These are phyloP conservation scores for Chiua sp. DNA, from an alignment of 1,284 basidiomycete species.

Conservation along the genomic window DNA sequence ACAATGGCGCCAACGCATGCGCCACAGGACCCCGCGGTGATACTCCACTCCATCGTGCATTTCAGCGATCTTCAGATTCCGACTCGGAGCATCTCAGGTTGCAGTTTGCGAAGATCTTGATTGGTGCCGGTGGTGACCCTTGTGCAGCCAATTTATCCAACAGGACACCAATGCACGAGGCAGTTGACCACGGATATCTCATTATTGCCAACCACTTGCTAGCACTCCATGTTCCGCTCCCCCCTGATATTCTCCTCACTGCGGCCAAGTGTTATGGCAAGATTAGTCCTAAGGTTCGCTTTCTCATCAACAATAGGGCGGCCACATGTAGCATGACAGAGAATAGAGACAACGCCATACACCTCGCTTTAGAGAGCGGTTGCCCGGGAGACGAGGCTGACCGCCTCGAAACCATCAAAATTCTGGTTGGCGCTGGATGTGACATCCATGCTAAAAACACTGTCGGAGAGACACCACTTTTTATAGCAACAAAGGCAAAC, in stretches of 20 bases:
- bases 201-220: slow-evolving; percentile 6
- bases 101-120: not conserved
- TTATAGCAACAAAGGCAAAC: not conserved
- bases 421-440: slow-evolving; percentile 1
- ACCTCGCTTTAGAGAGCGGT: not conserved
- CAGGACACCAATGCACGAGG: slow-evolving; percentile 8
- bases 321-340: not conserved
- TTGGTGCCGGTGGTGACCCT: not conserved
- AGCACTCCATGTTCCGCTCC: slow-evolving; percentile 4
- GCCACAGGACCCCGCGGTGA: not conserved
- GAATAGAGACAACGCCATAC: not conserved
- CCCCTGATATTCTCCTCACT: slow-evolving; percentile 2
- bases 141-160: not conserved
- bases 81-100: not conserved
- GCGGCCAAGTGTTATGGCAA: not conserved
- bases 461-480: not conserved
- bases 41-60: slow-evolving; percentile 9
- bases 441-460: not conserved
- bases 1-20: not conserved
- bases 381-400: not conserved
- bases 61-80: not conserved
- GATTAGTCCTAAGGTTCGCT: not conserved
- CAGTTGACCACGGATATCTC: not conserved
- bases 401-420: not conserved
- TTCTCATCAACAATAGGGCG: not conserved